Evolutionary conservation across 1,284 basidiomycete genomes (phyloP).

Genomic region (Meira nashicola): DNA sequence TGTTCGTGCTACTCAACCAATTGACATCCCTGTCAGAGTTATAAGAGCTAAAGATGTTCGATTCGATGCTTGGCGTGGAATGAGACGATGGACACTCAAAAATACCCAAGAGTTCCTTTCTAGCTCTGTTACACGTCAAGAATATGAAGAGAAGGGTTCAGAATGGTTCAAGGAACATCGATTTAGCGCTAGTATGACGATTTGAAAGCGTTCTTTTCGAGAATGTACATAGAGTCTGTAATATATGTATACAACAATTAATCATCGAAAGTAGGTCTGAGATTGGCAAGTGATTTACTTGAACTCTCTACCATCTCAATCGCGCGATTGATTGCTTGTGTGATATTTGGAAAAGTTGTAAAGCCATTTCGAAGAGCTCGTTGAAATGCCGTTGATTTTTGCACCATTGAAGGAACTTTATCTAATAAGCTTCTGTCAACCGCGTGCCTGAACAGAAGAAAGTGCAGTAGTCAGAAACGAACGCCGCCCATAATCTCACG

Average conservation of each 20-base stretch:
- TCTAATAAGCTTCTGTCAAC: no score
- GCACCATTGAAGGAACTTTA: no score
- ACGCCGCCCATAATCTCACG: no score
- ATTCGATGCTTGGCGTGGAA: constrained; percentile 84
- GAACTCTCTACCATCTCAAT: no score
- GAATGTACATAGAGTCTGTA: neutral
- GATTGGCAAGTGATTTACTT: neutral
- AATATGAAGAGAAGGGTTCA: constrained; percentile 86
- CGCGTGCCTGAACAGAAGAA: no score
- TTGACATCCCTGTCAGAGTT: constrained; percentile 28
- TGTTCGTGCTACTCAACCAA: constrained; percentile 29
- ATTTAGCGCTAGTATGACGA: constrained; percentile 38
- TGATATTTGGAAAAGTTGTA: no score
- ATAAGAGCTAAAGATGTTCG: constrained; percentile 63
- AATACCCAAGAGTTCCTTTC: constrained; percentile 36
- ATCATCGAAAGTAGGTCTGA: neutral
- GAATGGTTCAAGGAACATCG: constrained; percentile 63
- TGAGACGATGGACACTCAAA: constrained; percentile 71
- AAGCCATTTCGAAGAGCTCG: no score
- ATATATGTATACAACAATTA: neutral
- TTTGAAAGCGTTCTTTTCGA: neutral
- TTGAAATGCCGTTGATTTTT: no score
- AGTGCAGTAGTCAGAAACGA: no score
- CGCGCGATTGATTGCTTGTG: no score
- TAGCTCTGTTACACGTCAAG: constrained; percentile 65